Evolutionary conservation across 1,139 yeast species (phyloP), one percentile per base, ranked within the genome.

Genomic region (Sugiyamaella castrensis): DNA sequence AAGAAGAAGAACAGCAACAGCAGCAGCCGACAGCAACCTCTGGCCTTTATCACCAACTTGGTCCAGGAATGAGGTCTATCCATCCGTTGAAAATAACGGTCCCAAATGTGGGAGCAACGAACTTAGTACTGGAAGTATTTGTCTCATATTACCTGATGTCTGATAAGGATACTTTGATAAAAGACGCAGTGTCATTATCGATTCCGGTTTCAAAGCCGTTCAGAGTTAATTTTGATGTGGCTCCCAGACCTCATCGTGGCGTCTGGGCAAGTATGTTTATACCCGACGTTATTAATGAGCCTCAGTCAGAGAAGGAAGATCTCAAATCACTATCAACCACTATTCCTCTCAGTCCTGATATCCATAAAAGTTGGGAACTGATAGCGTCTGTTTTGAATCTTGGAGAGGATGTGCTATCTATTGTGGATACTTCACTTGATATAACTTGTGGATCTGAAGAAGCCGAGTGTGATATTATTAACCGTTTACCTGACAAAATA

Each of bases 221-320:
- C 53, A 49, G 69, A 9, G 65, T 61, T 31, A 62, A 59, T 29
- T 67, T 66, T 47, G 67, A 65, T 35, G 64, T 69, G 3, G 41
- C 59, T 3, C 69, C 72, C 0, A 55, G 65, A 26, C 52, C 57
- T 12, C 65, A 66, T 42, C 58, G 58, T 0, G 68, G 59, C 19
- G 48, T 53, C 8, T 69, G 72, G 73, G 68, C 68, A n/a, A 67
- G 57, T 43, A 41, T 58, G 36, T 69, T 69, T 52, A 57, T 66
- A 9, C 68, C 69, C 2, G 57, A 55, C 8, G 52, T 39, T 1
- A 35, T 19, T 19, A 5, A 19, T 19, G 24, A 19, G 5, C 24
- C 24, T 19, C 24, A 19, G 24, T 19, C 24, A 19, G 5, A 5
- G 24, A 19, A 19, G 24, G 24, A 19, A 19, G 24, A 19, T 19